A percentile compares a stretch with the other conserved stretches of the same genome.
phyloP scores from a whole-genome alignment of 1,284 basidiomycete genomes.

The Takashimella tepidaria region DNA sequence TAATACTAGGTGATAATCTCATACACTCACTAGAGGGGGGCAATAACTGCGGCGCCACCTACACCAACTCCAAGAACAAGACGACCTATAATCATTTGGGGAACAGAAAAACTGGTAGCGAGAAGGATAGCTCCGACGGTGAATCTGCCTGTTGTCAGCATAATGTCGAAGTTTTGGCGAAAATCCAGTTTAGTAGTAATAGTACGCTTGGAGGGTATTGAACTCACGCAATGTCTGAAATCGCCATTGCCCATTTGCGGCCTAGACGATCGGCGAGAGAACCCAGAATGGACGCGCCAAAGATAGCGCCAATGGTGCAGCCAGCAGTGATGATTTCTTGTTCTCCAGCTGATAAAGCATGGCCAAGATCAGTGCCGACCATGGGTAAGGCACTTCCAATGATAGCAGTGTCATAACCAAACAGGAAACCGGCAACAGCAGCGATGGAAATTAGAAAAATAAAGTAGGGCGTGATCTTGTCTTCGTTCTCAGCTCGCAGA shows the following conservation, averaged over 20 bases:
- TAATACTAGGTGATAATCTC: too few species aligned
- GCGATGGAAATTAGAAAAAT: conserved; percentile 25
- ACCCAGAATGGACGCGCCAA: conserved; percentile 18
- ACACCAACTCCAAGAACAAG: conserved; percentile 44
- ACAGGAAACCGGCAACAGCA: conserved; percentile 11
- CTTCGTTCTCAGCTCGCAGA: conserved; percentile 22
- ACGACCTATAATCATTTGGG: conserved; percentile 37
- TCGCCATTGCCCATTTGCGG: conserved; percentile 16
- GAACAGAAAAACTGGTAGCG: conserved; percentile 30
- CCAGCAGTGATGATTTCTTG: conserved; percentile 23
- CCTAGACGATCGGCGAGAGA: conserved; percentile 14
- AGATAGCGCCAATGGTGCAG: conserved; percentile 22
- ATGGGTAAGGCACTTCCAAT: conserved; percentile 18
- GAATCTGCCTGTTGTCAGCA: conserved; percentile 12
- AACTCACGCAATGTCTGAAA: conserved; percentile 20
- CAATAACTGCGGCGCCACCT: conserved; percentile 29
- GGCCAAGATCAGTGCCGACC: conserved; percentile 14
- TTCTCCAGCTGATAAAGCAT: conserved; percentile 7
- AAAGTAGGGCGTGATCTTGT: conserved; percentile 33
- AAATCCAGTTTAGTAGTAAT: background rate
- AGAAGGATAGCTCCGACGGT: conserved; percentile 40
- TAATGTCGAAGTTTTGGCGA: too few species aligned
- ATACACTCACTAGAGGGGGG: conserved; percentile 10
- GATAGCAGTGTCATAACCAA: conserved; percentile 18
- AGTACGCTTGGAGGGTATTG: background rate